Base-by-base conservation (phyloP, 768 basidiomycete species). In the Xerocomellus chrysenteron region DNA sequence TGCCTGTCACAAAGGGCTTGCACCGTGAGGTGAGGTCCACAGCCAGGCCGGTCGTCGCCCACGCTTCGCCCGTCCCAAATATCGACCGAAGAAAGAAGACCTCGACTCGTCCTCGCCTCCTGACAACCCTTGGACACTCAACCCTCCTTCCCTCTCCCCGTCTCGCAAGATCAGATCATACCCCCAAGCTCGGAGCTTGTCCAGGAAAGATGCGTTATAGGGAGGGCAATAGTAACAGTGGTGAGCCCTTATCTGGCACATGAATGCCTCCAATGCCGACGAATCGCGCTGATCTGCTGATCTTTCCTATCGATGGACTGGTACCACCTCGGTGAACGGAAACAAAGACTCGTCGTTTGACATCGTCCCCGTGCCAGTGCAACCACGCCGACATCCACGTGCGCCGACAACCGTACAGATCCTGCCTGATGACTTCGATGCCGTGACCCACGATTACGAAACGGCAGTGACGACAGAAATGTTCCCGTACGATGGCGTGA, bases 321-420 rank as follows among this genome's bases (percentile, higher is more conserved):
- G 39, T 4, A 45, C 46, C 26, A 16, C 5, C 24, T 33, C 13
- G n/a, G 9, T 48, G 17, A 24, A 58, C 19, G 60, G 41, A 37
- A 45, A 51, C 30, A 43, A 62, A 73, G 70, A 71, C 48, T 71
- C 69, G 30, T 73, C 71, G 33, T 69, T 71, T 40, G 71, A 71
- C 41, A 67, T 71, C 37, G 65, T 73, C 32, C 56, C 63, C 5
- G 56, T 64, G 6, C 63, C 58, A 17, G 48, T 33, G n/a, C 54
- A 35, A 24, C 51, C 50, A 17, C 63, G 62, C 19, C 65, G 69
- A 36, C 69, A 35, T 8, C 70, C 70, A 1, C 69, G 66, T 9
- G 65, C 71, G 14, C 70, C 71, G 19, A 73, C 70, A 9, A 71
- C 70, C 16, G 48, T 73, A n/a, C 71, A 71, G 43, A 60, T 69